Evolutionary conservation across 371 early-diverging fungal species (phyloP).

Genomic region (Mucor piriformis): DNA sequence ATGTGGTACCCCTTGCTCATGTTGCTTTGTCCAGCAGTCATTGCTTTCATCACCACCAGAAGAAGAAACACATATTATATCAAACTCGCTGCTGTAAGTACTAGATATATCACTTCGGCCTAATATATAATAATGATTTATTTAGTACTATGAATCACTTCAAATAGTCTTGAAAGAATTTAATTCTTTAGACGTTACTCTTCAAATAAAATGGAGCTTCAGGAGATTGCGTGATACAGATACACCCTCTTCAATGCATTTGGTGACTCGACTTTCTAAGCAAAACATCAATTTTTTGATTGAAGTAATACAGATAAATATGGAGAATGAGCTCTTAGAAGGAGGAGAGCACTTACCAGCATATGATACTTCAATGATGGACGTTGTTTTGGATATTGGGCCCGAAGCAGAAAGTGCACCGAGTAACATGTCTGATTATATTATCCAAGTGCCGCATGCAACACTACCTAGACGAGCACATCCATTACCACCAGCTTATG

Average conservation of each 20-base stretch:
- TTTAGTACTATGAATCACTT: constrained; percentile 39
- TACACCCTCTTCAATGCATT: constrained; percentile 23
- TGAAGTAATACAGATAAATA: constrained; percentile 36
- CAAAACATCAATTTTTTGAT: constrained; percentile 35
- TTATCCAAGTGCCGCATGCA: background rate
- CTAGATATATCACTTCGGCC: too few relatives aligned
- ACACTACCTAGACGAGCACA: background rate
- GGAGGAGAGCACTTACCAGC: constrained; percentile 35
- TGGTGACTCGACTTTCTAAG: constrained; percentile 17
- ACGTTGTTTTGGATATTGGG: constrained; percentile 43
- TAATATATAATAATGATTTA: background rate
- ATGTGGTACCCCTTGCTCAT: constrained; percentile 46
- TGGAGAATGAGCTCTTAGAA: constrained; percentile 27
- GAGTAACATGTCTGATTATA: constrained; percentile 5
- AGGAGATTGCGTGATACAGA: constrained; percentile 37
- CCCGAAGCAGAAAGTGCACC: constrained; percentile 11
- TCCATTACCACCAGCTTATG: constrained; percentile 24
- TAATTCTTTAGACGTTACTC: constrained; percentile 30
- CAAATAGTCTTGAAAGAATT: constrained; percentile 37
- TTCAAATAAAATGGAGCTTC: constrained; percentile 41
- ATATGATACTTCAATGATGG: constrained; percentile 34
- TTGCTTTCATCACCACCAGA: constrained; percentile 39
- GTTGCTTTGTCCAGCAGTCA: constrained; percentile 30
- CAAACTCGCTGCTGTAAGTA: constrained; percentile 22
- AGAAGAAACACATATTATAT: constrained; percentile 33